phyloP scores from a whole-genome alignment of 169 alveolate genomes.

The Plasmodium knowlesi region DNA sequence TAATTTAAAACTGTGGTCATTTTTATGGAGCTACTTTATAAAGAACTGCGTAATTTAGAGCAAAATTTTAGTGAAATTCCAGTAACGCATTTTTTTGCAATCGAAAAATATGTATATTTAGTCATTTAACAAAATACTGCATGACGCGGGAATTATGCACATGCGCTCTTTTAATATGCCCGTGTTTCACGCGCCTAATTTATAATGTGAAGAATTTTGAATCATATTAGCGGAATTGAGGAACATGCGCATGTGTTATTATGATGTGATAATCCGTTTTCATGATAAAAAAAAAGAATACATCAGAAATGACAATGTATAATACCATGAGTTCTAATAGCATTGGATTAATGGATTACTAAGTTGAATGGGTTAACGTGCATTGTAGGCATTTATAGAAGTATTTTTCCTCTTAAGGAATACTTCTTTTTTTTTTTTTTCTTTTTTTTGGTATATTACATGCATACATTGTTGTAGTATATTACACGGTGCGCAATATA shows the following conservation, averaged over 20 bases:
- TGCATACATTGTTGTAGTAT: background rate
- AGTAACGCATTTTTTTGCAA: background rate
- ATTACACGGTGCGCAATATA: background rate
- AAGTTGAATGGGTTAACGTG: background rate
- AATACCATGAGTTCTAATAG: background rate
- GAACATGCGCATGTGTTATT: background rate
- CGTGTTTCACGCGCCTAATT: too few species aligned
- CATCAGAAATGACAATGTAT: background rate
- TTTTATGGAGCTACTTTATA: background rate
- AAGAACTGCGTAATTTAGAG: too few species aligned
- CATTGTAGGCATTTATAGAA: background rate
- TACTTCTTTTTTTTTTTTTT: too few species aligned
- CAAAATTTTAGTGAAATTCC: background rate
- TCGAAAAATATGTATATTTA: too few species aligned
- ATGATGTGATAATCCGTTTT: background rate
- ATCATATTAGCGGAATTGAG: background rate
- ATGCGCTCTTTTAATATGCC: background rate
- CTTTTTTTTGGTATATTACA: background rate
- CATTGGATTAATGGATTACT: background rate
- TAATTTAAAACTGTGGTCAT: background rate
- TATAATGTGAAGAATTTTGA: background rate
- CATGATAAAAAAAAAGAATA: too few species aligned
- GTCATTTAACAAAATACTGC: background rate
- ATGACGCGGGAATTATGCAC: background rate
- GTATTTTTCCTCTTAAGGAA: background rate